These are phyloP conservation scores for Candida taoyuanica DNA, from an alignment of 805 yeast genomes.

Conservation along the genomic window DNA sequence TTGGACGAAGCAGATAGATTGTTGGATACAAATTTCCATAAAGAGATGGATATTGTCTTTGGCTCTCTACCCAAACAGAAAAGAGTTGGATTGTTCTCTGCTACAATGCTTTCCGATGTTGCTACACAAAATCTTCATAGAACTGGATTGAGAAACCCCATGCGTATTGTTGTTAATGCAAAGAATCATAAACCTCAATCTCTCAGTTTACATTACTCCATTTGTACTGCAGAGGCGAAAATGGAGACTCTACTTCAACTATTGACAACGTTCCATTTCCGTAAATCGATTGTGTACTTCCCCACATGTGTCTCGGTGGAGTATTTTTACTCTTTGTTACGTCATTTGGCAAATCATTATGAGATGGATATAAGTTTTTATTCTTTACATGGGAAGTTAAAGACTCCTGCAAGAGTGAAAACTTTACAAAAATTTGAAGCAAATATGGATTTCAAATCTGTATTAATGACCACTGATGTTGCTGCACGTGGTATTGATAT, in stretches of 20 bases:
- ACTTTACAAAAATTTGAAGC: constrained; percentile 55
- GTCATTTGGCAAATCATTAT: constrained; percentile 30
- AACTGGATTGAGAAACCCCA: constrained; percentile 92
- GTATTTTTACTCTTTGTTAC: constrained; percentile 60
- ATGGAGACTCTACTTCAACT: constrained; percentile 53
- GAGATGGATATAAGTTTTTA: constrained; percentile 40
- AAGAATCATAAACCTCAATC: constrained; percentile 52
- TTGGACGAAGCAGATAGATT: constrained; percentile 89
- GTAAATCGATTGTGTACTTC: constrained; percentile 84
- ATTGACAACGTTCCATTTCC: constrained; percentile 50
- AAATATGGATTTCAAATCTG: constrained; percentile 38
- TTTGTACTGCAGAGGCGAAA: constrained; percentile 57
- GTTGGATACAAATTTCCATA: constrained; percentile 69
- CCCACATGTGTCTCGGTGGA: constrained; percentile 88
- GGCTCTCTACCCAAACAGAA: constrained; percentile 80
- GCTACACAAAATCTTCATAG: constrained; percentile 77
- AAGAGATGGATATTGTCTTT: constrained; percentile 64
- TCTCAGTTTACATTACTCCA: constrained; percentile 56
- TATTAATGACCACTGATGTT: constrained; percentile 92
- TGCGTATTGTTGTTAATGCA: constrained; percentile 73
- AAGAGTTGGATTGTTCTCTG: constrained; percentile 90
- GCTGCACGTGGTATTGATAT: constrained; percentile 97
- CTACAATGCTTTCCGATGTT: constrained; percentile 65
- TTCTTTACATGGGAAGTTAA: constrained; percentile 88
- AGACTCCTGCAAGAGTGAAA: constrained; percentile 72